A percentile compares a stretch with the other conserved stretches of the same genome.
Conservation (phyloP, 2,329 filamentous ascomycete genomes). For the Plenodomus tracheiphilus region DNA sequence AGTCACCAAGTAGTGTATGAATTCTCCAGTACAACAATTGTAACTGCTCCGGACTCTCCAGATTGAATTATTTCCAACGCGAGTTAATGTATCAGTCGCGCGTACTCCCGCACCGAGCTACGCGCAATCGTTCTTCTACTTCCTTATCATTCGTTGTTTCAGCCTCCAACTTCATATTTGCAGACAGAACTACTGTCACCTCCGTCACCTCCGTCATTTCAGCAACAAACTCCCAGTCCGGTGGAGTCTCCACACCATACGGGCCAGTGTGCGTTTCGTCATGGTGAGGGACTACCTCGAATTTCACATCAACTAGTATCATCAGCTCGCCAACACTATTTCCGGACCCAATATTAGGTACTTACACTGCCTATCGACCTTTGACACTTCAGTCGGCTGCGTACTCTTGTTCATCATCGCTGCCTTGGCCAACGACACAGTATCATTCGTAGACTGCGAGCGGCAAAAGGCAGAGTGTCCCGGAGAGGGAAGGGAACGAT, state of each 20-base stretch:
- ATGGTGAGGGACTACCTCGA: slow-evolving; percentile 4
- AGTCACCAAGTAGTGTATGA: too few species aligned
- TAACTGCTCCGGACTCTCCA: too few species aligned
- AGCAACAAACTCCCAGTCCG: slow-evolving; percentile 7
- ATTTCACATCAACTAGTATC: neutral
- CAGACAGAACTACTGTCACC: neutral
- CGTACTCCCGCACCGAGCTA: neutral
- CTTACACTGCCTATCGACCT: neutral
- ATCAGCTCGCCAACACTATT: too few species aligned
- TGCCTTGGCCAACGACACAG: neutral
- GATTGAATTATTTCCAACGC: too few species aligned
- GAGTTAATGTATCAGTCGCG: neutral
- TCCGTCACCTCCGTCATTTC: slow-evolving; percentile 1
- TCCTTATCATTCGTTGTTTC: neutral
- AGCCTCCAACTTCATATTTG: neutral
- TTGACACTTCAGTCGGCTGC: neutral
- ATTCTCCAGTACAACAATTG: too few species aligned
- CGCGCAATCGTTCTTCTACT: neutral
- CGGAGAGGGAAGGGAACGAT: neutral
- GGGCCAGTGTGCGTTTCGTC: slow-evolving; percentile 13
- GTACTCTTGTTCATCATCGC: neutral
- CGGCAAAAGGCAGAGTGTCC: neutral
- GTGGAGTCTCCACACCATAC: slow-evolving; percentile 14
- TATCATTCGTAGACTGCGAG: neutral
- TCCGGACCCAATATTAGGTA: too few species aligned